Percentiles rank a stretch among this genome's conserved stretches.
Evolutionary conservation across 306 rosid genomes (phyloP).

Genomic region (Coriaria nepalensis): DNA sequence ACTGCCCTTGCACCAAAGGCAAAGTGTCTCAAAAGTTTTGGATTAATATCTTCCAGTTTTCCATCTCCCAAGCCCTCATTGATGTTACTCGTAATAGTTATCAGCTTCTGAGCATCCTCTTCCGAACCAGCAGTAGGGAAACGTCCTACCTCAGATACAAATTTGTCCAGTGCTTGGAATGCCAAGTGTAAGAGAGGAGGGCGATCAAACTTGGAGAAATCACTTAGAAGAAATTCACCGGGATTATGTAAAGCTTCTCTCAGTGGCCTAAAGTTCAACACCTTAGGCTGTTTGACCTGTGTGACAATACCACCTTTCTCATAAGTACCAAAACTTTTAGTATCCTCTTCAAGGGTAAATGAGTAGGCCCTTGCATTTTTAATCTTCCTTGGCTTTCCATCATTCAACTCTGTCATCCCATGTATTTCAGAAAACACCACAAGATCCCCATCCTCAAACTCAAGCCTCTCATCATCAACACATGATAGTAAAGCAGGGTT

Average conservation of each 20-base stretch:
- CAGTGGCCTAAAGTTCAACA: constrained; percentile 63
- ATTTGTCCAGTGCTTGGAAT: constrained; percentile 66
- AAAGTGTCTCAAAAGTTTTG: constrained; percentile 59
- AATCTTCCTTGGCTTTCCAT: constrained; percentile 69
- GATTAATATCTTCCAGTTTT: constrained; percentile 54
- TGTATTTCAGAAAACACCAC: constrained; percentile 83
- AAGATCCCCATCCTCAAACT: constrained; percentile 87
- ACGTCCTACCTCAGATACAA: constrained; percentile 43
- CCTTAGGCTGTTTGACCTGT: constrained; percentile 73
- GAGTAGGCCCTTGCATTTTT: constrained; percentile 66
- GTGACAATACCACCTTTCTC: constrained; percentile 81
- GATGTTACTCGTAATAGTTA: constrained; percentile 34
- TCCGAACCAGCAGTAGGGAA: constrained; percentile 75
- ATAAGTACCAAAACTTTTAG: constrained; percentile 49
- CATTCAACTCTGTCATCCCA: constrained; percentile 81
- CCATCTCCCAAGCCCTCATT: constrained; percentile 51
- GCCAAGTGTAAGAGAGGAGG: constrained; percentile 73
- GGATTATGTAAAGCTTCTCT: constrained; percentile 56
- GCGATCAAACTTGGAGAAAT: constrained; percentile 74
- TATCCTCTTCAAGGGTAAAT: constrained; percentile 73
- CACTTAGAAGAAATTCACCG: constrained; percentile 80
- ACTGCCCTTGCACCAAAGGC: constrained; percentile 93
- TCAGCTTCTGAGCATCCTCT: constrained; percentile 61
- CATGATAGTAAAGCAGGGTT: constrained; percentile 61
- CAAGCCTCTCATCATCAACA: constrained; percentile 89